A percentile compares a stretch with the other conserved stretches of the same genome.
phyloP scores from a whole-genome alignment of 305 asterid species.

The Fraxinus paxiana region DNA sequence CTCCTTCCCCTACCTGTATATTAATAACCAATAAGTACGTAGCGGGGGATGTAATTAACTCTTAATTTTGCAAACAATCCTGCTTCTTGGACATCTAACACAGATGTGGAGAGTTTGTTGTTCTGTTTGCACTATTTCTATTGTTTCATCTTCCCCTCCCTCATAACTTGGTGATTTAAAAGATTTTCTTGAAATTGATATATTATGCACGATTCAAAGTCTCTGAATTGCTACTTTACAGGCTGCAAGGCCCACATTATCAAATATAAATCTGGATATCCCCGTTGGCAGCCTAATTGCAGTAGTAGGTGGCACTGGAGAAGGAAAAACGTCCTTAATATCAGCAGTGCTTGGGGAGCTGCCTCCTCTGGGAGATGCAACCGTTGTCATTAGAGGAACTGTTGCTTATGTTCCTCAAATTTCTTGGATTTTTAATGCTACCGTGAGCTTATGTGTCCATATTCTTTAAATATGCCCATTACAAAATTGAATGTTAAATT shows the following conservation, averaged over 20 bases:
- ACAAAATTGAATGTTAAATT: background rate
- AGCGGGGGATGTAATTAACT: background rate
- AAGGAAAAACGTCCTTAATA: constrained; percentile 84
- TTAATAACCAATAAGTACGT: background rate
- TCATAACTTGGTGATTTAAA: background rate
- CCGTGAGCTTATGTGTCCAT: constrained; percentile 43
- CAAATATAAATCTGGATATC: constrained; percentile 75
- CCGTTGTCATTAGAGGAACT: constrained; percentile 68
- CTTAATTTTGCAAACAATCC: background rate
- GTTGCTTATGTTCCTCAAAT: constrained; percentile 92
- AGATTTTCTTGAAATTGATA: constrained; percentile 1
- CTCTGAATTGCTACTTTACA: constrained; percentile 25
- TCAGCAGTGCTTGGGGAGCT: constrained; percentile 97
- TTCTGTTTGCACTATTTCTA: constrained; percentile 1
- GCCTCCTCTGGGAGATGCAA: constrained; percentile 68
- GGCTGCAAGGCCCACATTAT: constrained; percentile 72
- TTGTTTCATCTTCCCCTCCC: background rate
- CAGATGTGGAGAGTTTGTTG: background rate
- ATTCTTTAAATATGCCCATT: background rate
- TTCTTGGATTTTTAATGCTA: constrained; percentile 96
- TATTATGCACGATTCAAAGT: background rate
- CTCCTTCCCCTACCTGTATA: background rate
- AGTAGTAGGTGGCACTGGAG: constrained; percentile 92
- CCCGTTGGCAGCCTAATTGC: constrained; percentile 85
- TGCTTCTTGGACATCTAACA: background rate